A percentile compares a stretch with the other conserved stretches of the same genome.
These are phyloP conservation scores for Vachellia pachyceras DNA, from an alignment of 306 rosid genomes.

Conservation along the genomic window DNA sequence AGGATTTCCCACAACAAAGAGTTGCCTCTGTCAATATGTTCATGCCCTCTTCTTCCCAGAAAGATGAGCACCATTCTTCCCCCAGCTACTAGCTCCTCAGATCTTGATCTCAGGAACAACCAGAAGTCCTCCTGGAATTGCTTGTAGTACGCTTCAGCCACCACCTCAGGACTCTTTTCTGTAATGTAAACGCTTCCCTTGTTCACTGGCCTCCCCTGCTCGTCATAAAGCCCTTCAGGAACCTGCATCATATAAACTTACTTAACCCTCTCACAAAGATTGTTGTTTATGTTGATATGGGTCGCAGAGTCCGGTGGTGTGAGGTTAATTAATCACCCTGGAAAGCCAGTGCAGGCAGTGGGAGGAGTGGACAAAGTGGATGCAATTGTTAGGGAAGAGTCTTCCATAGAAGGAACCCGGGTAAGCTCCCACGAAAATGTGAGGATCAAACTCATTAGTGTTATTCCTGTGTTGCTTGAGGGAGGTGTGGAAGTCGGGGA, in stretches of 20 bases:
- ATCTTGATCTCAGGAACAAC: conserved; percentile 67
- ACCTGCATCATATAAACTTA: conserved; percentile 51
- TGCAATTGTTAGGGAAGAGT: conserved; percentile 72
- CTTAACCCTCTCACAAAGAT: neutral
- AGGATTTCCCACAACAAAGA: conserved; percentile 86
- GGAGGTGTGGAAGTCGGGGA: conserved; percentile 75
- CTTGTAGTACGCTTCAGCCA: conserved; percentile 64
- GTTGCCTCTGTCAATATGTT: conserved; percentile 84
- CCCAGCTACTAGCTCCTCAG: conserved; percentile 68
- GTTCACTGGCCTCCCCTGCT: conserved; percentile 64
- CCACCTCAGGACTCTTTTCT: conserved; percentile 65
- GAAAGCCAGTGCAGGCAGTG: conserved; percentile 94
- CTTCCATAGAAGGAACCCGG: conserved; percentile 94
- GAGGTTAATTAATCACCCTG: conserved; percentile 48
- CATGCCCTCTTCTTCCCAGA: conserved; percentile 69
- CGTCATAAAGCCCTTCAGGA: conserved; percentile 66
- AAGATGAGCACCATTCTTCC: conserved; percentile 85
- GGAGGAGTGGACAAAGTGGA: conserved; percentile 89
- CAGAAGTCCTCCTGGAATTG: conserved; percentile 81
- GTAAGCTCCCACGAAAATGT: conserved; percentile 80
- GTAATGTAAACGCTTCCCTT: conserved; percentile 73
- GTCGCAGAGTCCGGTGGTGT: neutral
- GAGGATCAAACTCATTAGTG: conserved; percentile 50
- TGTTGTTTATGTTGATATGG: neutral
- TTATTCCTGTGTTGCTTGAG: conserved; percentile 27